phyloP scores from a whole-genome alignment of 164 flowering plant genomes.

The Chloranthus sessilifolius region DNA sequence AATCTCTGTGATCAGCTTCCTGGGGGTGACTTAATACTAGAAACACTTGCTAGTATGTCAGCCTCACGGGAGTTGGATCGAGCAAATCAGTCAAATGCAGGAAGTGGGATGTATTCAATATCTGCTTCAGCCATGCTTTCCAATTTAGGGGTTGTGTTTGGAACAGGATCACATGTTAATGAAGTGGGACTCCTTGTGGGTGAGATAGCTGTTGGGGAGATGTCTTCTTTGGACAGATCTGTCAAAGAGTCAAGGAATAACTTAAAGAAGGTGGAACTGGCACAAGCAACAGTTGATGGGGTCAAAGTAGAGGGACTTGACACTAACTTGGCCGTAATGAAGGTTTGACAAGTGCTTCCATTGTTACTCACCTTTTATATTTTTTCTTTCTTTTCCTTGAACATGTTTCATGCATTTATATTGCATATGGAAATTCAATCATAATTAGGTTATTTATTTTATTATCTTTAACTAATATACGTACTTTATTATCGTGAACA shows the following conservation, averaged over 20 bases:
- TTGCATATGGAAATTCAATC: too few relatives aligned
- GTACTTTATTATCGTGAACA: too few relatives aligned
- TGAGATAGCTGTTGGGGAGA: conserved; percentile 76
- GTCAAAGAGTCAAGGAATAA: conserved; percentile 63
- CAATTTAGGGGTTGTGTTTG: conserved; percentile 60
- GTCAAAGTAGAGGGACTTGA: conserved; percentile 96
- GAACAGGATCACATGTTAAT: conserved; percentile 31
- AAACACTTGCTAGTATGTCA: conserved; percentile 64
- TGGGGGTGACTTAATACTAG: conserved; percentile 88
- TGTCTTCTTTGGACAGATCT: conserved; percentile 60
- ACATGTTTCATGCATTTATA: too few relatives aligned
- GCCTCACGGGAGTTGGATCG: conserved; percentile 37
- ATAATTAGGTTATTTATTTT: too few relatives aligned
- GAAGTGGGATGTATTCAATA: conserved; percentile 51
- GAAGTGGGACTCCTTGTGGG: conserved; percentile 59
- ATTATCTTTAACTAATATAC: too few relatives aligned
- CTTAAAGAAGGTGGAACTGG: conserved; percentile 63
- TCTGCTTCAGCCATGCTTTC: conserved; percentile 62
- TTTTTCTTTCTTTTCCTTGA: neutral
- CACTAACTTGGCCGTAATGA: conserved; percentile 91
- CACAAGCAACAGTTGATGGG: conserved; percentile 86
- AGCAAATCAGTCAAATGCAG: conserved; percentile 22
- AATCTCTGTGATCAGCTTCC: conserved; percentile 88
- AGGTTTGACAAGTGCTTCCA: conserved; percentile 34
- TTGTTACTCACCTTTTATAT: neutral